phyloP scores from a whole-genome alignment of 2,329 filamentous ascomycete genomes.

The Apiospora aurea region DNA sequence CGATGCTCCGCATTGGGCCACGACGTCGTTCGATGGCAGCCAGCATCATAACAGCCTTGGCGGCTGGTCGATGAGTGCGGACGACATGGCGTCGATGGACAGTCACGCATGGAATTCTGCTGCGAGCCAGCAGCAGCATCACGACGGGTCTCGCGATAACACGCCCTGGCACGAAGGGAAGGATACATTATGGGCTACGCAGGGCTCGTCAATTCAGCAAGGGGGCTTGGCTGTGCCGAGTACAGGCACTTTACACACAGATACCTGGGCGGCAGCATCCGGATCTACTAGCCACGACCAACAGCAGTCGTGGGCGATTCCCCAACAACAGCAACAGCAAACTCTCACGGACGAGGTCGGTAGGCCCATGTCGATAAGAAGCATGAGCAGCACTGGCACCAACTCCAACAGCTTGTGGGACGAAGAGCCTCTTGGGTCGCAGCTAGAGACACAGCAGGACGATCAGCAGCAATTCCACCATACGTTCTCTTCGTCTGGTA shows the following conservation, averaged over 20 bases:
- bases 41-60: slow-evolving; percentile 25
- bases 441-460: neutral
- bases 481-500: neutral
- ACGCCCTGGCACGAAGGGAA: slow-evolving; percentile 28
- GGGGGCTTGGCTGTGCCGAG: neutral
- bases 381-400: neutral
- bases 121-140: neutral
- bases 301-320: neutral
- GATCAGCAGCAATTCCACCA: neutral
- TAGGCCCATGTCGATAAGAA: slow-evolving; percentile 7
- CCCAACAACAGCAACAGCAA: slow-evolving; percentile 16
- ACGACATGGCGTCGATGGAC: slow-evolving; percentile 7
- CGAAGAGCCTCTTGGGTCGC: neutral
- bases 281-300: slow-evolving; percentile 2
- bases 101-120: neutral
- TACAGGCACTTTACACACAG: neutral
- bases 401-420: neutral
- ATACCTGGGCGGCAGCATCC: neutral
- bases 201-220: neutral
- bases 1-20: slow-evolving; percentile 27
- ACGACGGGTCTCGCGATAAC: slow-evolving; percentile 1
- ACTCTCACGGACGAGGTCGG: neutral
- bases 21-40: slow-evolving; percentile 25
- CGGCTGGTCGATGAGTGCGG: slow-evolving; percentile 9
- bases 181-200: slow-evolving; percentile 26